Evolutionary conservation across 352 stramenopile genomes (phyloP).

Genomic region (Peronosclerospora sorghi): DNA sequence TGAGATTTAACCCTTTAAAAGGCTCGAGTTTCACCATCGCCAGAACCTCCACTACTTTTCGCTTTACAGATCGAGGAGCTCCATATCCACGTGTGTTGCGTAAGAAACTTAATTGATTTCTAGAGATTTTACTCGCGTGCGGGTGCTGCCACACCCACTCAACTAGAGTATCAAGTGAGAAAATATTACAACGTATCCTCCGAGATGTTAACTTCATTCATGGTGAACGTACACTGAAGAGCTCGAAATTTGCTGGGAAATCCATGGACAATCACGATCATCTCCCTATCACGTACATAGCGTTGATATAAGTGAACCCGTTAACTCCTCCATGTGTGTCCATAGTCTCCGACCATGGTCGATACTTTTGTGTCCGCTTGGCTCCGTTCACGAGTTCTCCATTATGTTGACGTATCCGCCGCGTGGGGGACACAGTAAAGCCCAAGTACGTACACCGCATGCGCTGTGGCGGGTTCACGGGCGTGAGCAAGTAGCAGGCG

Average conservation of each 20-base stretch:
- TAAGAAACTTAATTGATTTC: constrained; percentile 21
- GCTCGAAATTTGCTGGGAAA: constrained; percentile 70
- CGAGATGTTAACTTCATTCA: neutral
- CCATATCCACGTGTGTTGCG: constrained; percentile 30
- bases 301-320: neutral
- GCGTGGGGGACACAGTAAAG: constrained; percentile 46
- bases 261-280: constrained; percentile 59
- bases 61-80: constrained; percentile 42
- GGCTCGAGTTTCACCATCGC: constrained; percentile 48
- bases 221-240: constrained; percentile 45
- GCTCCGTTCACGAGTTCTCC: constrained; percentile 56
- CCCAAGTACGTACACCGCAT: constrained; percentile 58
- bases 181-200: neutral
- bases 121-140: constrained; percentile 40
- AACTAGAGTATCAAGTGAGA: constrained; percentile 22
- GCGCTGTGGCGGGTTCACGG: constrained; percentile 31
- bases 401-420: constrained; percentile 66
- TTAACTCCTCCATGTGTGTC: neutral
- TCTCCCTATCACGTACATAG: constrained; percentile 35
- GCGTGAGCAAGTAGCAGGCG: constrained; percentile 69
- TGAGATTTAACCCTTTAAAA: constrained; percentile 36
- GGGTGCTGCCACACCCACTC: constrained; percentile 77
- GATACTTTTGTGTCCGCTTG: constrained; percentile 40
- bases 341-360: constrained; percentile 33
- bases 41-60: constrained; percentile 61